Evolutionary conservation across 2,329 filamentous ascomycete genomes (phyloP).

Genomic region (Dothideomycetes sp.): DNA sequence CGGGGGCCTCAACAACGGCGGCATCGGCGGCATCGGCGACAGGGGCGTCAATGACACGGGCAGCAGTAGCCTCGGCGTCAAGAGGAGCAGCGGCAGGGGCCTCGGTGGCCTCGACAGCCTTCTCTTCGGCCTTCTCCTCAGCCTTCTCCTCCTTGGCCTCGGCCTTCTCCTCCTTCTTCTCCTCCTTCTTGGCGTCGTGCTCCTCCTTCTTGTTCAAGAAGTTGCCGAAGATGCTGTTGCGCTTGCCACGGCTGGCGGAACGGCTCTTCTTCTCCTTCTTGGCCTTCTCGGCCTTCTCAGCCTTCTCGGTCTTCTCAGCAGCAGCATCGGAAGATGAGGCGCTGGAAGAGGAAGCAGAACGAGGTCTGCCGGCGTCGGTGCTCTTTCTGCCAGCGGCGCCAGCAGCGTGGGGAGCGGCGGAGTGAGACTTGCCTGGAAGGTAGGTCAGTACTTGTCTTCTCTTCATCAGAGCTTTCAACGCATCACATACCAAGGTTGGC

Average conservation of each 20-base stretch:
- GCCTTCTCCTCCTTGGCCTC: slow-evolving; percentile 35
- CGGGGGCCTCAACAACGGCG: slow-evolving; percentile 30
- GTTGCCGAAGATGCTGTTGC: slow-evolving; percentile 48
- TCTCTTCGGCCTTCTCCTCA: slow-evolving; percentile 21
- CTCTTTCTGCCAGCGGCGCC: slow-evolving; percentile 32
- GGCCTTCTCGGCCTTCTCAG: slow-evolving; percentile 24
- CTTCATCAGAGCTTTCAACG: no score
- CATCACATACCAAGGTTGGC: no score
- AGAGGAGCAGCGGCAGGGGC: slow-evolving; percentile 25
- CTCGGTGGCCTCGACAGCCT: slow-evolving; percentile 30
- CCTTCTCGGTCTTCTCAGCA: slow-evolving; percentile 33
- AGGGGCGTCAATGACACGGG: slow-evolving; percentile 24
- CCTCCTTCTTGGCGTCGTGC: slow-evolving; percentile 31
- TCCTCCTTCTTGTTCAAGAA: slow-evolving; percentile 55
- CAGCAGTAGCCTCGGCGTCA: slow-evolving; percentile 21
- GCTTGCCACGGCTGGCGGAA: slow-evolving; percentile 46
- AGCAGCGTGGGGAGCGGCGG: slow-evolving; percentile 22
- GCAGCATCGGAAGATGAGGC: slow-evolving; percentile 38
- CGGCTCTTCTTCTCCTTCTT: slow-evolving; percentile 44
- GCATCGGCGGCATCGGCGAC: slow-evolving; percentile 19
- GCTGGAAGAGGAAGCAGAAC: slow-evolving; percentile 28
- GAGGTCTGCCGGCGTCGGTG: slow-evolving; percentile 25
- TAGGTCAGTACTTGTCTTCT: no score
- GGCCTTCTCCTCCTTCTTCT: slow-evolving; percentile 30
- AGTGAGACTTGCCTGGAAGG: slow-evolving; percentile 25